A percentile compares a stretch with the other conserved stretches of the same genome.
Evolutionary conservation across 352 stramenopile genomes (phyloP).

Genomic region (Phytopythium chamaehyphon): DNA sequence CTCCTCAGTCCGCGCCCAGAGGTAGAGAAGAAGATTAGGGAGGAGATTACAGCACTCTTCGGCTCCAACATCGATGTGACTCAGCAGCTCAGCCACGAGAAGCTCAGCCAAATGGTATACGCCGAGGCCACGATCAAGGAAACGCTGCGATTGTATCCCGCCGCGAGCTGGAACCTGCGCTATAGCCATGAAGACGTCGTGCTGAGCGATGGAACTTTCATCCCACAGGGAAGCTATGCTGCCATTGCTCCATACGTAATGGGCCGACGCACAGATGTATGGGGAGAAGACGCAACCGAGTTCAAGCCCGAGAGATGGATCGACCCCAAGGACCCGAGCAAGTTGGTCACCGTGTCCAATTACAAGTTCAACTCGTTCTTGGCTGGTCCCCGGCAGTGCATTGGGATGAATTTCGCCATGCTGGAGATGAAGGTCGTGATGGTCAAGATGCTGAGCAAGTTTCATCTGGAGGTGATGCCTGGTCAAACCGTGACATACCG

Average conservation of each 20-base stretch:
- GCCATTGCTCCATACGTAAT: constrained; percentile 41
- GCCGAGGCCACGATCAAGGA: constrained; percentile 6
- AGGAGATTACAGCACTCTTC: constrained; percentile 9
- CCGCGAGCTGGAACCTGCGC: constrained; percentile 28
- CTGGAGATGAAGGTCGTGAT: constrained; percentile 39
- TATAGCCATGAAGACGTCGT: constrained; percentile 19
- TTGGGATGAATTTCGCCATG: constrained; percentile 44
- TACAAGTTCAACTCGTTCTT: constrained; percentile 52
- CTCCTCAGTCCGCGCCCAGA: constrained; percentile 27
- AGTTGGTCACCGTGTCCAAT: constrained; percentile 16
- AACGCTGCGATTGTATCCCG: constrained; percentile 5
- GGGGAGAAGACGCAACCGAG: constrained; percentile 38
- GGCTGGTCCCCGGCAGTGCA: constrained; percentile 32
- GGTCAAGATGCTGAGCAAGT: constrained; percentile 23
- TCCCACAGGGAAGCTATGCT: constrained; percentile 29
- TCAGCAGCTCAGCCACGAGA: constrained; percentile 1
- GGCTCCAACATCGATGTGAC: not conserved
- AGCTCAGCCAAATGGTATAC: constrained; percentile 1
- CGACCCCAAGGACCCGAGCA: constrained; percentile 13
- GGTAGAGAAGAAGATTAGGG: constrained; percentile 12
- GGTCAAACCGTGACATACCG: constrained; percentile 26
- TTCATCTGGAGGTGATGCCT: constrained; percentile 19
- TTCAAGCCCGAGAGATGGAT: constrained; percentile 56
- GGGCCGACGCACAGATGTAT: constrained; percentile 35
- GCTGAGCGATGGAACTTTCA: constrained; percentile 41